Evolutionary conservation across 2,329 filamentous ascomycete genomes (phyloP).

Genomic region (Ascochyta viciae-villosae): DNA sequence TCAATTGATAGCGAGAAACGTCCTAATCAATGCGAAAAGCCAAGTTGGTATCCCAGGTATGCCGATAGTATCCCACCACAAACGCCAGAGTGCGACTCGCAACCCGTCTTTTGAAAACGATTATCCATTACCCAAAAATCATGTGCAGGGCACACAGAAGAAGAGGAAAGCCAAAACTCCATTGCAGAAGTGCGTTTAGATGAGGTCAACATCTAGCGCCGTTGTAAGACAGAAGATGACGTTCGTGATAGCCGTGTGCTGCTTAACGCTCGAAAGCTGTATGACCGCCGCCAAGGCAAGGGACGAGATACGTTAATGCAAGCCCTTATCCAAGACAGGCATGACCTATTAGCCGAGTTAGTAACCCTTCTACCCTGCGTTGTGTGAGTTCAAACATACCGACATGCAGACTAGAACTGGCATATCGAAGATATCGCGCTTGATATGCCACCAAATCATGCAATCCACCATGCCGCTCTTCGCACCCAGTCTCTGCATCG

Average conservation of each 20-base stretch:
- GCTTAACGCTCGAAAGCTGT: not conserved
- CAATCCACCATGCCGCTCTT: slow-evolving; percentile 92
- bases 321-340: slow-evolving; percentile 39
- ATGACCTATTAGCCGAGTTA: slow-evolving; percentile 29
- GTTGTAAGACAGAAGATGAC: not conserved
- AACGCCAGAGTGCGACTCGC: not conserved
- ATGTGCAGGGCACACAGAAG: not conserved
- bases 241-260: not conserved
- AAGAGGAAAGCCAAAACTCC: not conserved
- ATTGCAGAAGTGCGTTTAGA: no score
- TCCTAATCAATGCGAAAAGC: not conserved
- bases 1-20: not conserved
- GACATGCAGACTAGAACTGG: slow-evolving; percentile 99
- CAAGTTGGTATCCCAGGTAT: slow-evolving; percentile 13
- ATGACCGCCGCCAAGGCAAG: not conserved
- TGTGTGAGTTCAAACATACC: slow-evolving; percentile 65
- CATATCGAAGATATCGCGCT: slow-evolving; percentile 96
- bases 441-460: slow-evolving; percentile 96
- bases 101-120: not conserved
- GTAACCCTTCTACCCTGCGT: not conserved
- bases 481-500: slow-evolving; percentile 79
- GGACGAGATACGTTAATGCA: slow-evolving; percentile 20
- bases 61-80: not conserved
- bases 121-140: slow-evolving; percentile 11
- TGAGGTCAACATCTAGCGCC: not conserved